Evolutionary conservation across 306 rosid genomes (phyloP).

Genomic region (Carpinus fangiana): DNA sequence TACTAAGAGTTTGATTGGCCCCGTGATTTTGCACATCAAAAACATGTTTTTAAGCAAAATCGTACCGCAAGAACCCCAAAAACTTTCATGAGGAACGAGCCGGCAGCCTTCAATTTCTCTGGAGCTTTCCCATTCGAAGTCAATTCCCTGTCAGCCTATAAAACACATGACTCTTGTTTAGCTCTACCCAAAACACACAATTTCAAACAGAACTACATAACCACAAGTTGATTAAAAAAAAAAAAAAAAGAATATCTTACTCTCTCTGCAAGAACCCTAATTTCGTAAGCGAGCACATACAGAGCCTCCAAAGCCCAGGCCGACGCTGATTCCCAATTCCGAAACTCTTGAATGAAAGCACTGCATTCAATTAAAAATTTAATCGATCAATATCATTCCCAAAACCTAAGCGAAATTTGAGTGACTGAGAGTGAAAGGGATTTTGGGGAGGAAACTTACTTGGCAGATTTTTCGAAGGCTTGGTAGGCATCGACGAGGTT

Average conservation of each 20-base stretch:
- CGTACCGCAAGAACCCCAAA: slow-evolving; percentile 91
- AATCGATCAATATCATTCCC: not conserved
- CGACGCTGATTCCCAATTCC: slow-evolving; percentile 92
- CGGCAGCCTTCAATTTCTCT: slow-evolving; percentile 93
- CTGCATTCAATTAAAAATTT: slow-evolving; percentile 37
- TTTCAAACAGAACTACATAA: not conserved
- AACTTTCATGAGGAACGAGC: slow-evolving; percentile 94
- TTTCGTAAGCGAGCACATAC: slow-evolving; percentile 70
- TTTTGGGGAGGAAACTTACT: slow-evolving; percentile 31
- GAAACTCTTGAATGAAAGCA: slow-evolving; percentile 91
- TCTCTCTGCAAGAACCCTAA: slow-evolving; percentile 95
- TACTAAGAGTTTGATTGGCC: not conserved
- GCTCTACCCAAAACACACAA: slow-evolving; percentile 6
- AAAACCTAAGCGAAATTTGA: not conserved
- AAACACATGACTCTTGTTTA: not conserved
- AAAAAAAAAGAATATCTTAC: slow-evolving; percentile 30
- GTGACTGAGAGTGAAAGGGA: not conserved
- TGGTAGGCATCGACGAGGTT: slow-evolving; percentile 66
- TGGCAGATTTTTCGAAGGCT: slow-evolving; percentile 82
- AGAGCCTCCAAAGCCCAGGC: slow-evolving; percentile 93
- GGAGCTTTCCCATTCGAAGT: slow-evolving; percentile 80
- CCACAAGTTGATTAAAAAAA: not conserved
- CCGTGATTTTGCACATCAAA: no score
- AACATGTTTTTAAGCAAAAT: no score
- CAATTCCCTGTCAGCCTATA: slow-evolving; percentile 80